Evolutionary conservation across 2,329 filamentous ascomycete genomes (phyloP), one percentile per base, ranked within the genome.

Genomic region (Talaromyces sp.): DNA sequence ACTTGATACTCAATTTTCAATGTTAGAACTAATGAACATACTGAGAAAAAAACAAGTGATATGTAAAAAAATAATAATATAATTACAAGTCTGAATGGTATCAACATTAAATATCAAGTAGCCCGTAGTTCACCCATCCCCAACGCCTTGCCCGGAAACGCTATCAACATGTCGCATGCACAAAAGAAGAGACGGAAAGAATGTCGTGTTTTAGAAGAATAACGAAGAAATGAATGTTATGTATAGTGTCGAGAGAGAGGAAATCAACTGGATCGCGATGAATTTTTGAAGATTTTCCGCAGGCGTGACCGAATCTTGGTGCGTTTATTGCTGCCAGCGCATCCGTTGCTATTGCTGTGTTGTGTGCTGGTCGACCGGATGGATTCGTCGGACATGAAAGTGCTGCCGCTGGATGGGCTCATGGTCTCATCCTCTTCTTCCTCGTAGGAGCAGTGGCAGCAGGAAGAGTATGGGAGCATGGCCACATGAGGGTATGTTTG

Each of bases 401-500:
- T 52, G 33, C 42, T 42, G 23, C 36, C 54, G 16, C 36, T 58
- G 16, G 60, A 18, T 12, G 56, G 67, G 67, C 51, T 73, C 65
- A 30, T 66, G 65, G 61, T 73, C 70, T 34, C 70, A 27, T 54
- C 42, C 23, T 57, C 30, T 23, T 62, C 73, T 57, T 69, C 68
- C 59, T 68, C 70, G 63, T 63, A 65, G 54, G 64, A 57, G 65
- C 68, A 71, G 62, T 66, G 65, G 36, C 63, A 67, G 18, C 70
- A 67, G 47, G 74, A 66, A 65, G 69, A 69, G 65, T 70, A 70
- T 36, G 70, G 69, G 65, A 75, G 68, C 44, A 73, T 73, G 14
- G 70, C 67, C 34, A 76, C 74, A 62, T 76, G 74, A 30, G 74
- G 74, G 57, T 76, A 76, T 57, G 76, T 71, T 31, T 65, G 59